phyloP scores from a whole-genome alignment of 1,139 yeast species.

The Pichia sp. region DNA sequence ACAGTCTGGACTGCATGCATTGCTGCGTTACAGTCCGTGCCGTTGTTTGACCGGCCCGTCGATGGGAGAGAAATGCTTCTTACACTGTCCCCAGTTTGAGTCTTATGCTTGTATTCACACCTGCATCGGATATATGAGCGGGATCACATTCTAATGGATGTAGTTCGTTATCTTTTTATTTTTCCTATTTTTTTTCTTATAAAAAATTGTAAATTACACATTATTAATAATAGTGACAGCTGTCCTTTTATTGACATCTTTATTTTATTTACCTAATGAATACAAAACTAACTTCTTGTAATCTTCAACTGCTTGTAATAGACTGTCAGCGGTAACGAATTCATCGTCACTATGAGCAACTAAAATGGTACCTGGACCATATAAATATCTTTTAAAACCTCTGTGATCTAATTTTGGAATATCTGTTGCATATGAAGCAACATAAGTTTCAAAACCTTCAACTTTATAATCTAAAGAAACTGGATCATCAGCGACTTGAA shows the following conservation, averaged over 20 bases:
- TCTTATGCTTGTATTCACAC: slow-evolving; percentile 19
- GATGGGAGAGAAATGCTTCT: slow-evolving; percentile 16
- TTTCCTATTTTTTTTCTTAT: not conserved
- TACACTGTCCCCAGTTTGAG: slow-evolving; percentile 19
- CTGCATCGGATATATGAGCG: slow-evolving; percentile 20
- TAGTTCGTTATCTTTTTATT: not conserved
- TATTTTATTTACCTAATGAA: slow-evolving; percentile 11
- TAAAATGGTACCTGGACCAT: slow-evolving; percentile 64
- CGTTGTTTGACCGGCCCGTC: slow-evolving; percentile 1
- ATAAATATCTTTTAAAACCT: slow-evolving; percentile 44
- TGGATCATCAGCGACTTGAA: slow-evolving; percentile 32
- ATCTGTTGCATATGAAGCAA: slow-evolving; percentile 59
- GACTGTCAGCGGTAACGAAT: slow-evolving; percentile 45
- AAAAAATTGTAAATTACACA: no score
- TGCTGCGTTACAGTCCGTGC: slow-evolving; percentile 1
- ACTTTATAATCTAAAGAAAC: slow-evolving; percentile 52
- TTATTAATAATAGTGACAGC: no score
- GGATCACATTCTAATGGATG: slow-evolving; percentile 11
- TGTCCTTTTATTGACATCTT: no score
- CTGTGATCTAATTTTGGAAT: slow-evolving; percentile 46
- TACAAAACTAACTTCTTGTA: slow-evolving; percentile 42
- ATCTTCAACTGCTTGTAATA: slow-evolving; percentile 50
- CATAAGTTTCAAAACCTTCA: slow-evolving; percentile 54
- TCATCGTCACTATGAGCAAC: slow-evolving; percentile 65
- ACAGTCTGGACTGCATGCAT: slow-evolving; percentile 5